A percentile compares a stretch with the other conserved stretches of the same genome.
These are phyloP conservation scores for Begonia loranthoides DNA, from an alignment of 306 rosid species.

Conservation along the genomic window DNA sequence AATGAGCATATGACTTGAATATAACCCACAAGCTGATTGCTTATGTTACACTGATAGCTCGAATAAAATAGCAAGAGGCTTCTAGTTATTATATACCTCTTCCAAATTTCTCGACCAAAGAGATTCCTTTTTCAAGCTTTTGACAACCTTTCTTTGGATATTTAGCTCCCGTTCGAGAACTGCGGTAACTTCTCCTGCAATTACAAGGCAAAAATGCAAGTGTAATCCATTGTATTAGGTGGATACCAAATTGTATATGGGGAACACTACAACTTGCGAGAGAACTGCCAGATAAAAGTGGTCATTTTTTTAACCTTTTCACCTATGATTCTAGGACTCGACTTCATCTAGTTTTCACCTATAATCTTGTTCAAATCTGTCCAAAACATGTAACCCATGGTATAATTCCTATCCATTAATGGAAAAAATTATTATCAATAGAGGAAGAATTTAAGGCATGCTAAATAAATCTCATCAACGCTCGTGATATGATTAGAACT, in stretches of 20 bases:
- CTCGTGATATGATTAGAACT: not conserved
- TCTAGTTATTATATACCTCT: conserved; percentile 69
- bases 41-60: no score
- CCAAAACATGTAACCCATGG: not conserved
- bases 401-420: not conserved
- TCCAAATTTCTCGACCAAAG: conserved; percentile 78
- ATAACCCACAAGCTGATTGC: conserved; percentile 2
- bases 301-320: not conserved
- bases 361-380: conserved; percentile 3
- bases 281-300: not conserved
- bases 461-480: not conserved
- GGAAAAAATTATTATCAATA: not conserved
- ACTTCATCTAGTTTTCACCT: not conserved
- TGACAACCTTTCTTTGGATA: conserved; percentile 72
- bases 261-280: not conserved
- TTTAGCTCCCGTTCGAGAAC: conserved; percentile 65
- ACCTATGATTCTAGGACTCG: not conserved
- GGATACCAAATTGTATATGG: not conserved
- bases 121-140: conserved; percentile 74
- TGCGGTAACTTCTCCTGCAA: conserved; percentile 66
- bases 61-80: no score
- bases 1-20: conserved; percentile 6
- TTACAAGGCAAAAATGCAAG: not conserved
- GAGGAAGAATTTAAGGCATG: not conserved
- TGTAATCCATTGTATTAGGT: not conserved